Evolutionary conservation across 768 basidiomycete genomes (phyloP), one percentile per base, ranked within the genome.

Genomic region (Hemileccinum rubropunctum): DNA sequence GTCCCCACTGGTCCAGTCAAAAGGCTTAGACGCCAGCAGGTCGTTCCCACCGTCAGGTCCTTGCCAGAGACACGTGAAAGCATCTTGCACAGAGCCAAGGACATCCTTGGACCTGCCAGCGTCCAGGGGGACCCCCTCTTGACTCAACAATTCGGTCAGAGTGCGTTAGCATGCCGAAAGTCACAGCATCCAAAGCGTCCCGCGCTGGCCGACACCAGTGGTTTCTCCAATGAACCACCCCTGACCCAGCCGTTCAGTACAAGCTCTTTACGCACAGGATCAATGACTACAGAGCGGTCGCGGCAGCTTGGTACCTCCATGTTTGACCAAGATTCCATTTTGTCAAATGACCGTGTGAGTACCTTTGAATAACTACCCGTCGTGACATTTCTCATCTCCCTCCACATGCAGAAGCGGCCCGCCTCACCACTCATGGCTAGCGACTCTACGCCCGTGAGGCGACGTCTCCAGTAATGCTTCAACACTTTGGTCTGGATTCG

Each of bases 1-100:
- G 62, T 83, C 10, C 66, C 73, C 27, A 70, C 72, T n/a, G 71
- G 65, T 4, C 67, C 65, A n/a, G 78, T 72, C 59, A 81, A 76
- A 60, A 76, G 72, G 56, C 58, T 56, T 6, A 76, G 67, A 56
- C 76, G 70, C 33, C 58, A 56, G 18, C 65, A 71, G 39, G 59
- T 68, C 15, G 51, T 65, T 41, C 69, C 74, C 37, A 78, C 76
- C 8, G 71, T 88, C 46, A 71, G 71, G 57, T 72, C 62, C 33
- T 62, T 78, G n/a, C 58, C 67, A 4, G 71, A 76, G 37, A 81
- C 77, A 6, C 78, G 83, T 9, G 65, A 63, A 9, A 51, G 28
- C 28, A 78, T 78, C 43, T 33, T 76, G 17, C 65, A 62, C 46
- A 71, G 63, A 54, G 77, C 76, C 15, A 67, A 58, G 13, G 54